These are phyloP conservation scores for Alternaria sp. DNA, from an alignment of 2,329 filamentous ascomycete genomes.

Conservation along the genomic window DNA sequence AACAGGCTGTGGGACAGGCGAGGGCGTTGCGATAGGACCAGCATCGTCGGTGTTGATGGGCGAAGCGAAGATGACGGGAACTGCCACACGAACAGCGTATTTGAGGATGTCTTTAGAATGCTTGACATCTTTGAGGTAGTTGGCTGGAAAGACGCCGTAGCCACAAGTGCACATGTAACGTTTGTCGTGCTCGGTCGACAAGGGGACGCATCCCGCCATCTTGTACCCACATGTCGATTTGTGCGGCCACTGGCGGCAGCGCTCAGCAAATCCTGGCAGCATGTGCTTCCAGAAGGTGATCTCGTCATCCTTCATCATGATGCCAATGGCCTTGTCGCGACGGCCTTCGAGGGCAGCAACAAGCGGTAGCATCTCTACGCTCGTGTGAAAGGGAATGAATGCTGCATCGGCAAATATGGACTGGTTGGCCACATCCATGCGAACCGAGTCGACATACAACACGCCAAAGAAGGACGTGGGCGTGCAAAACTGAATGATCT, in stretches of 20 bases:
- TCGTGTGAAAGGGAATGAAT: too few relatives aligned
- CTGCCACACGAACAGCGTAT: background rate
- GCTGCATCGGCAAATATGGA: background rate
- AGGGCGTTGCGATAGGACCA: background rate
- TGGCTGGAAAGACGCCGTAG: background rate
- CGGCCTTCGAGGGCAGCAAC: background rate
- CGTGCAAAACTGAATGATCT: background rate
- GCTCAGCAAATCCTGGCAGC: background rate
- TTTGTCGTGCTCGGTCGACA: background rate
- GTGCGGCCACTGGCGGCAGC: background rate
- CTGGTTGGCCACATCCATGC: background rate
- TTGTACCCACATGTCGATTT: background rate
- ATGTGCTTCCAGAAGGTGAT: background rate
- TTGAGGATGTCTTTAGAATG: background rate
- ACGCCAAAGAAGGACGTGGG: background rate
- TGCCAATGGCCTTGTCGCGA: background rate
- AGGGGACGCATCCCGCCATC: background rate
- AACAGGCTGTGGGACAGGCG: background rate
- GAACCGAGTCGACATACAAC: background rate
- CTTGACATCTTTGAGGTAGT: background rate
- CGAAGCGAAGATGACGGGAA: background rate
- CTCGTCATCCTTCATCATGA: background rate
- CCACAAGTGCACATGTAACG: background rate
- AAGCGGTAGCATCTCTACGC: background rate
- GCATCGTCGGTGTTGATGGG: background rate